These are phyloP conservation scores for Brassica balearica DNA, from an alignment of 441 rosid genomes.

Conservation along the genomic window DNA sequence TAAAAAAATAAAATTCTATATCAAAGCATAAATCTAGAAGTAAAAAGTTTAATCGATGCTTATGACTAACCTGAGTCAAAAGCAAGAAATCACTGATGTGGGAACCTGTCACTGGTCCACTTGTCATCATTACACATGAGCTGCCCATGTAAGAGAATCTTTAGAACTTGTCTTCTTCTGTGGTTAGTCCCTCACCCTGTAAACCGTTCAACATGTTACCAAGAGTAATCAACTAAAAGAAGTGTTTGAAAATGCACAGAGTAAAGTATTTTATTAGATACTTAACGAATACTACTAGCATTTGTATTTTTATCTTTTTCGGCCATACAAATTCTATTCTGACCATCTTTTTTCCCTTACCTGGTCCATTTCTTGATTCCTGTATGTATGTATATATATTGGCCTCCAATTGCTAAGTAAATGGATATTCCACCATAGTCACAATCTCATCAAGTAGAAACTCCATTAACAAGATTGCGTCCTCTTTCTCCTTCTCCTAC, in stretches of 20 bases:
- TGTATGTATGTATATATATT: constrained; percentile 46
- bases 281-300: constrained; percentile 38
- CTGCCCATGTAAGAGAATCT: constrained; percentile 35
- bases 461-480: constrained; percentile 49
- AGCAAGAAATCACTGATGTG: constrained; percentile 30
- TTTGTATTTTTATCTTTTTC: constrained; percentile 34
- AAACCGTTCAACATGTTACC: constrained; percentile 10
- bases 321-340: constrained; percentile 42
- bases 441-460: constrained; percentile 47
- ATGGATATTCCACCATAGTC: constrained; percentile 76
- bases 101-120: constrained; percentile 56
- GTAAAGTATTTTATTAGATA: constrained; percentile 34
- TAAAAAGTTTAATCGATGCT: neutral
- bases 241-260: constrained; percentile 2
- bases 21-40: constrained; percentile 1
- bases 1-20: constrained; percentile 9
- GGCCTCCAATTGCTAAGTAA: constrained; percentile 62
- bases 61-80: constrained; percentile 26
- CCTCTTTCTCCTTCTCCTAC: constrained; percentile 36
- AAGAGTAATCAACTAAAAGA: constrained; percentile 25
- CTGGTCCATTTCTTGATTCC: constrained; percentile 60
- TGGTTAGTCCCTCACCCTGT: neutral
- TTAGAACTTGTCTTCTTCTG: neutral
- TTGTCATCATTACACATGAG: constrained; percentile 50
- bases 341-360: constrained; percentile 38